These are phyloP conservation scores for Trypanosoma cruzi DNA, from an alignment of 208 protist species.

Conservation along the genomic window DNA sequence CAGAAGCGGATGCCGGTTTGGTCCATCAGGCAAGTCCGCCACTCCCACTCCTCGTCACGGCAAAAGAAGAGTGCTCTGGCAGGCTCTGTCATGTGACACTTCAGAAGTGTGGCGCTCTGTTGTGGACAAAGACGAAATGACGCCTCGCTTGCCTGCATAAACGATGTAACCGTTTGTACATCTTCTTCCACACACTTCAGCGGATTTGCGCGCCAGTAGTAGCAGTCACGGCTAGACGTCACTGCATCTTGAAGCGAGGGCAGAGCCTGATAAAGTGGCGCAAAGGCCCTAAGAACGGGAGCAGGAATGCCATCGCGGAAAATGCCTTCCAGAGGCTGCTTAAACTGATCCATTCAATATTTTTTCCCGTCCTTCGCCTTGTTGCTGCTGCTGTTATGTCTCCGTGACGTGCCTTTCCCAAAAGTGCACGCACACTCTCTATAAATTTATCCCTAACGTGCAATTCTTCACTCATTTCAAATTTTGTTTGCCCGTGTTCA, in stretches of 20 bases:
- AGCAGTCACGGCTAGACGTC: constrained; percentile 72
- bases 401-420: not conserved
- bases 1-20: constrained; percentile 90
- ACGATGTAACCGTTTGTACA: constrained; percentile 68
- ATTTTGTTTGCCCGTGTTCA: not conserved
- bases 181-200: constrained; percentile 87
- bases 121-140: constrained; percentile 91
- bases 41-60: constrained; percentile 93
- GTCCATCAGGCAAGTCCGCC: constrained; percentile 93
- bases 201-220: constrained; percentile 92
- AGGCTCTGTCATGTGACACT: constrained; percentile 93
- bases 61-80: constrained; percentile 90
- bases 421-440: not conserved
- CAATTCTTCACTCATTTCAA: not conserved
- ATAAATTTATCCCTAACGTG: not conserved
- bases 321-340: constrained; percentile 86
- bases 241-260: constrained; percentile 78
- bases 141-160: constrained; percentile 89
- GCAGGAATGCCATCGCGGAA: constrained; percentile 92
- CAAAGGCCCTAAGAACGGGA: constrained; percentile 87
- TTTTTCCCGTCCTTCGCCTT: not conserved
- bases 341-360: constrained; percentile 80
- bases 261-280: constrained; percentile 87
- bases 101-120: constrained; percentile 88
- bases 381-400: too few species aligned